Conservation (phyloP, 768 basidiomycete genomes). For the Lentinula aciculospora region DNA sequence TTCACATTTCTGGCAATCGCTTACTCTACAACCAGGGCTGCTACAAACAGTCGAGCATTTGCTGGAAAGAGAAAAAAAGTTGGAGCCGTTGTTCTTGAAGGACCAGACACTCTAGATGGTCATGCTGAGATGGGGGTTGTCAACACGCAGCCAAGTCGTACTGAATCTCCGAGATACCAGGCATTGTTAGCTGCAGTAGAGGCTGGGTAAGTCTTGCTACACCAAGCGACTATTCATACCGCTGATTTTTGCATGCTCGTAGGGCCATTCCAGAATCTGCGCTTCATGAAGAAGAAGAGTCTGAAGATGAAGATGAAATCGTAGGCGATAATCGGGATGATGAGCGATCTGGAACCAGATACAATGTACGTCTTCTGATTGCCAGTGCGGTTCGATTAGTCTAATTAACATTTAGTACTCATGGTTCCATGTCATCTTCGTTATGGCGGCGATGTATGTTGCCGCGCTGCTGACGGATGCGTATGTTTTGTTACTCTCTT, state of each 20-base stretch:
- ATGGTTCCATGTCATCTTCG: conserved; percentile 99
- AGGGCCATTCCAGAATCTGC: conserved; percentile 94
- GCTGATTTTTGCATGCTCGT: conserved; percentile 1
- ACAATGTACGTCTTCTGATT: conserved; percentile 60
- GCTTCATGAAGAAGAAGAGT: conserved; percentile 69
- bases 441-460: conserved; percentile 95
- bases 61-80: conserved; percentile 66
- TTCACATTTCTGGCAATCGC: conserved; percentile 99
- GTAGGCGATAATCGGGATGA: conserved; percentile 81
- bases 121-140: conserved; percentile 74
- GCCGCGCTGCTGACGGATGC: conserved; percentile 96
- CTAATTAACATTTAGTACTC: conserved; percentile 58
- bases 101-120: conserved; percentile 41
- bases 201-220: conserved; percentile 65
- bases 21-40: conserved; percentile 93
- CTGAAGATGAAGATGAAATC: conserved; percentile 71
- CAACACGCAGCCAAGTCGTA: conserved; percentile 76
- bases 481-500: conserved; percentile 39
- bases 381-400: conserved; percentile 7
- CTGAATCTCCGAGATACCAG: conserved; percentile 87
- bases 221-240: neutral
- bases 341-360: conserved; percentile 88
- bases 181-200: conserved; percentile 94
- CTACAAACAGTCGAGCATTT: conserved; percentile 89
- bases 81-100: conserved; percentile 58